phyloP scores from a whole-genome alignment of 495 filamentous ascomycete genomes.

The Daldinia loculata region DNA sequence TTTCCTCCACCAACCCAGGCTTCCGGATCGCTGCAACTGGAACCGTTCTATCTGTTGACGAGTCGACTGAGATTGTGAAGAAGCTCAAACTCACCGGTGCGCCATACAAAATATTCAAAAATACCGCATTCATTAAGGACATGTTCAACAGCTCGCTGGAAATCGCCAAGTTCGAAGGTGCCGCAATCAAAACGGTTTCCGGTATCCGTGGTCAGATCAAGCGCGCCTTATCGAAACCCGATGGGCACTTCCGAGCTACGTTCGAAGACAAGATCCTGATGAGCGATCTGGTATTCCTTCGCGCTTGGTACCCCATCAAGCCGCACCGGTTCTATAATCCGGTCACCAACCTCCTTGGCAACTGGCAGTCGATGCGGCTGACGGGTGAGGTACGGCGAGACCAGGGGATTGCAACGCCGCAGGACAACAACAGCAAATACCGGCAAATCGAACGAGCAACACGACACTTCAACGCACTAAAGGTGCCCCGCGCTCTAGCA shows the following conservation, averaged over 20 bases:
- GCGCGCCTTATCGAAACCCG: slow-evolving; percentile 85
- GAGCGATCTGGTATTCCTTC: slow-evolving; percentile 93
- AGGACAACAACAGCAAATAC: slow-evolving; percentile 82
- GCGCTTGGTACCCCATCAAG: slow-evolving; percentile 95
- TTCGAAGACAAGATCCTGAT: slow-evolving; percentile 99
- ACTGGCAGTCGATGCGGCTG: slow-evolving; percentile 88
- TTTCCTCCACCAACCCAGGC: slow-evolving; percentile 85
- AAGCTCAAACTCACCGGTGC: slow-evolving; percentile 93
- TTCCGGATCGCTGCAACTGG: slow-evolving; percentile 96
- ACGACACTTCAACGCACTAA: slow-evolving; percentile 93
- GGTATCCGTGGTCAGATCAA: slow-evolving; percentile 98
- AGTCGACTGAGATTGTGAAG: slow-evolving; percentile 95
- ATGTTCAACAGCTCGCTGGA: slow-evolving; percentile 95
- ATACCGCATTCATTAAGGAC: slow-evolving; percentile 97
- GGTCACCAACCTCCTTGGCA: slow-evolving; percentile 85
- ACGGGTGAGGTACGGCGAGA: slow-evolving; percentile 92
- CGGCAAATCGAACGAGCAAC: slow-evolving; percentile 78
- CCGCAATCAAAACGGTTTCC: slow-evolving; percentile 92
- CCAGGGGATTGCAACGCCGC: slow-evolving; percentile 76
- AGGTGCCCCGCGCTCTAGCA: slow-evolving; percentile 84
- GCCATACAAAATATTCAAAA: slow-evolving; percentile 98
- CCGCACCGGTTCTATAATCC: slow-evolving; percentile 97
- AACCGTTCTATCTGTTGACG: slow-evolving; percentile 90
- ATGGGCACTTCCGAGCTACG: slow-evolving; percentile 93
- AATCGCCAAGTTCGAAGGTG: slow-evolving; percentile 98